A percentile compares a stretch with the other conserved stretches of the same genome.
These are phyloP conservation scores for Cicer bijugum DNA, from an alignment of 306 rosid genomes.

Conservation along the genomic window DNA sequence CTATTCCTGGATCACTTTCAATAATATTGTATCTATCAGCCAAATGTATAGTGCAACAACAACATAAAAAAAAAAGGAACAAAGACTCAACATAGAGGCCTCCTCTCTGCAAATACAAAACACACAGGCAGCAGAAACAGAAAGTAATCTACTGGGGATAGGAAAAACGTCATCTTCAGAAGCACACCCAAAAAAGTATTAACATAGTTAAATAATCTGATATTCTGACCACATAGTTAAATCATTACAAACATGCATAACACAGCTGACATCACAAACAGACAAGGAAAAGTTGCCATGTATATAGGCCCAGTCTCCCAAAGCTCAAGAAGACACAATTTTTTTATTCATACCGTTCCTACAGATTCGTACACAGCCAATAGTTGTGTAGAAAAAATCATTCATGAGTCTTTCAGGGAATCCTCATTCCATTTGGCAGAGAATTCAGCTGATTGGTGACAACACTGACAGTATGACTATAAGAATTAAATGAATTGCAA, in stretches of 20 bases:
- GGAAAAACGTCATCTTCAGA: constrained; percentile 15
- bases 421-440: not conserved
- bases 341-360: constrained; percentile 13
- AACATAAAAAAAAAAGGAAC: not conserved
- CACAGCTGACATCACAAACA: constrained; percentile 14
- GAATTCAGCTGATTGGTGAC: constrained; percentile 12
- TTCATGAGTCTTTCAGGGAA: constrained; percentile 34
- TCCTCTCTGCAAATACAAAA: constrained; percentile 1
- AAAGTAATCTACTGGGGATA: not conserved
- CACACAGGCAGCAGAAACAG: constrained; percentile 14
- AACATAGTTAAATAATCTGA: constrained; percentile 21
- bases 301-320: not conserved
- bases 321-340: constrained; percentile 2
- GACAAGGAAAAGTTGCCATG: constrained; percentile 18
- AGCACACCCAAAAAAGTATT: not conserved
- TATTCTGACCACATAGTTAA: constrained; percentile 1
- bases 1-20: constrained; percentile 27
- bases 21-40: not conserved
- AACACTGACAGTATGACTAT: not conserved
- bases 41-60: constrained; percentile 7
- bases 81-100: not conserved
- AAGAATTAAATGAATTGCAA: constrained; percentile 5
- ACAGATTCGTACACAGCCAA: not conserved
- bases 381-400: not conserved
- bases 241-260: constrained; percentile 21